Conservation (phyloP, 2,329 filamentous ascomycete species). For the Penicillium sp. region DNA sequence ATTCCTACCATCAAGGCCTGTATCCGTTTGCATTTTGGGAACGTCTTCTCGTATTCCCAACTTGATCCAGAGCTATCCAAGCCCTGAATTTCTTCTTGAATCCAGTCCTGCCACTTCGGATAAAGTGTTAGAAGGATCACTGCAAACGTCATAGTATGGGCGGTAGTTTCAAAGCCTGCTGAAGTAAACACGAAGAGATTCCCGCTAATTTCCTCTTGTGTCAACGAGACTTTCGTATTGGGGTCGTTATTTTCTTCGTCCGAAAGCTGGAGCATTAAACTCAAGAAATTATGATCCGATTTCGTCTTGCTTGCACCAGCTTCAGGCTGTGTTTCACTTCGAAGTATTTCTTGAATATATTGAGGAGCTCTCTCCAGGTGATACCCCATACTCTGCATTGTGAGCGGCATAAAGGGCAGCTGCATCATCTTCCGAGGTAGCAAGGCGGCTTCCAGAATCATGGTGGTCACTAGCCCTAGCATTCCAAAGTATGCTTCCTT, state of each 20-base stretch:
- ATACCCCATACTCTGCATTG: constrained; percentile 30
- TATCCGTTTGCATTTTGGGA: constrained; percentile 49
- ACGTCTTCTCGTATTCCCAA: constrained; percentile 49
- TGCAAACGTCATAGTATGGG: constrained; percentile 56
- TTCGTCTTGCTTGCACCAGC: not conserved
- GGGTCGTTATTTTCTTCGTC: constrained; percentile 24
- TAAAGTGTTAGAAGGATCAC: constrained; percentile 52
- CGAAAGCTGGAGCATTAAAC: constrained; percentile 34
- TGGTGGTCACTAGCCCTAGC: constrained; percentile 34
- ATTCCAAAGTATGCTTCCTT: constrained; percentile 38
- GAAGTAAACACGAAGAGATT: constrained; percentile 54
- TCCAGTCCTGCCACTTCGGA: constrained; percentile 57
- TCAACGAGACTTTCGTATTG: constrained; percentile 28
- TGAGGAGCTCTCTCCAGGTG: constrained; percentile 31
- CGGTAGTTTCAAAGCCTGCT: constrained; percentile 56
- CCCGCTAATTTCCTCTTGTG: constrained; percentile 46
- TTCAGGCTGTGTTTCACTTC: constrained; percentile 27
- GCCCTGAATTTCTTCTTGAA: constrained; percentile 53
- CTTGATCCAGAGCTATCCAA: constrained; percentile 32
- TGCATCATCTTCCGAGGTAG: constrained; percentile 30
- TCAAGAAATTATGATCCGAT: constrained; percentile 32
- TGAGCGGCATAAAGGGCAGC: constrained; percentile 30
- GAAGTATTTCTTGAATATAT: constrained; percentile 33
- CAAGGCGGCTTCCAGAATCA: constrained; percentile 33
- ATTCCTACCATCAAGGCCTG: constrained; percentile 53